phyloP scores from a whole-genome alignment of 148 eudicot genomes.

The Rhododendron vialii region DNA sequence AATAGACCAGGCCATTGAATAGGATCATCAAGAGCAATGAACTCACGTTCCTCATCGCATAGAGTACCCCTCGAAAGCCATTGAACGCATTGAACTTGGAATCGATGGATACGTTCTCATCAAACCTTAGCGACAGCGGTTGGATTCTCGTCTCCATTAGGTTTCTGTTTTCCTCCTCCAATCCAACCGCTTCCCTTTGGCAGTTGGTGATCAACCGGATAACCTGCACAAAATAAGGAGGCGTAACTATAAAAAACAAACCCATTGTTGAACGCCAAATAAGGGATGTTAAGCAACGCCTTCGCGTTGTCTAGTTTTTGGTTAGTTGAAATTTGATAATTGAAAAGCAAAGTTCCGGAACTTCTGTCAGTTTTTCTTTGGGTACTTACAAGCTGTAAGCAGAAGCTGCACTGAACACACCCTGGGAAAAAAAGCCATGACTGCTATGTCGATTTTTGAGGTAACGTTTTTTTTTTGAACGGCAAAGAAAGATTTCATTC shows the following conservation, averaged over 20 bases:
- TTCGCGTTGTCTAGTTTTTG: not conserved
- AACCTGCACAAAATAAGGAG: constrained; percentile 25
- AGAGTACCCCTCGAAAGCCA: constrained; percentile 46
- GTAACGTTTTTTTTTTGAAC: not conserved
- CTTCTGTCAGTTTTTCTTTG: not conserved
- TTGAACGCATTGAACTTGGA: constrained; percentile 45
- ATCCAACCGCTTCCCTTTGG: constrained; percentile 41
- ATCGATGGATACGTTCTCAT: constrained; percentile 28
- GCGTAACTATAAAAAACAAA: not conserved
- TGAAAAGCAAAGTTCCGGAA: not conserved
- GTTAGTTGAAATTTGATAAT: not conserved
- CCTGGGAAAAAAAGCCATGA: not conserved
- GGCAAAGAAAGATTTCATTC: not conserved
- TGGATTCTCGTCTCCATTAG: constrained; percentile 43
- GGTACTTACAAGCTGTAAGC: not conserved
- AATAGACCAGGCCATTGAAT: constrained; percentile 41
- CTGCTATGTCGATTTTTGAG: not conserved
- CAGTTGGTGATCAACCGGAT: constrained; percentile 34
- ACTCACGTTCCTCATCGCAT: constrained; percentile 37
- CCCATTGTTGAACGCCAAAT: not conserved
- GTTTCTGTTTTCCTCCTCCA: constrained; percentile 45
- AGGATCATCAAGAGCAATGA: constrained; percentile 41
- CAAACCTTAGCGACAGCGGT: constrained; percentile 29
- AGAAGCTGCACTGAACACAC: not conserved
- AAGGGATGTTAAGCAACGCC: not conserved